A percentile compares a stretch with the other conserved stretches of the same genome.
phyloP scores from a whole-genome alignment of 1,139 yeast species.

The Arxiozyma heterogenica region DNA sequence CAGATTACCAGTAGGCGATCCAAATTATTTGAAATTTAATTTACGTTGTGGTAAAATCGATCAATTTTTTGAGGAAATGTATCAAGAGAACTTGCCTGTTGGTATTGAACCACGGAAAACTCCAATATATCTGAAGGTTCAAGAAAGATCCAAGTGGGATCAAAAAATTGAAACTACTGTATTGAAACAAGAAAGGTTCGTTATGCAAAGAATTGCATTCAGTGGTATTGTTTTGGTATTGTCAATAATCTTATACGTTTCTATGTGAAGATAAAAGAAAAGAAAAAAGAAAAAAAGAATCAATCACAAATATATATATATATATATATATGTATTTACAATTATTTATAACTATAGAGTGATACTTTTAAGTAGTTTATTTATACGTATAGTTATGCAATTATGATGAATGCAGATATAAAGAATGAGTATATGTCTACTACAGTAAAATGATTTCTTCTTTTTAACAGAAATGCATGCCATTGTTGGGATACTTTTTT shows the following conservation, averaged over 20 bases:
- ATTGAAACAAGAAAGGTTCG: not conserved
- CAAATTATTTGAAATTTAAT: slow-evolving; percentile 78
- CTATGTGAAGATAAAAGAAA: not conserved
- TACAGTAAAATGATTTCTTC: not conserved
- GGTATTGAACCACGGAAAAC: slow-evolving; percentile 38
- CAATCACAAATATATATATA: not conserved
- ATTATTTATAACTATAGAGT: not conserved
- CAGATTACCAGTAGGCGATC: slow-evolving; percentile 70
- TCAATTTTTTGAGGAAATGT: slow-evolving; percentile 69
- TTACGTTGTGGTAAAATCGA: slow-evolving; percentile 81
- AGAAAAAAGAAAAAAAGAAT: no score
- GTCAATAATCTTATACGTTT: not conserved
- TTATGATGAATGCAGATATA: not conserved
- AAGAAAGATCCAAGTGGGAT: slow-evolving; percentile 30
- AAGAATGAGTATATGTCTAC: not conserved
- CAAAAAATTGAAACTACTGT: slow-evolving; percentile 18
- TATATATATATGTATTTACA: no score
- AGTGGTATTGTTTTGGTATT: not conserved
- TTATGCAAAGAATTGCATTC: not conserved
- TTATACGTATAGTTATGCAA: not conserved
- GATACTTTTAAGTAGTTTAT: no score
- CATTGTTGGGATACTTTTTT: no score
- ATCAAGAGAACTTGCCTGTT: slow-evolving; percentile 45
- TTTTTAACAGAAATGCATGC: no score
- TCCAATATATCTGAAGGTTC: slow-evolving; percentile 32